Evolutionary conservation across 805 yeast species (phyloP), one percentile per base, ranked within the genome.

Genomic region (Schwanniomyces sp.): DNA sequence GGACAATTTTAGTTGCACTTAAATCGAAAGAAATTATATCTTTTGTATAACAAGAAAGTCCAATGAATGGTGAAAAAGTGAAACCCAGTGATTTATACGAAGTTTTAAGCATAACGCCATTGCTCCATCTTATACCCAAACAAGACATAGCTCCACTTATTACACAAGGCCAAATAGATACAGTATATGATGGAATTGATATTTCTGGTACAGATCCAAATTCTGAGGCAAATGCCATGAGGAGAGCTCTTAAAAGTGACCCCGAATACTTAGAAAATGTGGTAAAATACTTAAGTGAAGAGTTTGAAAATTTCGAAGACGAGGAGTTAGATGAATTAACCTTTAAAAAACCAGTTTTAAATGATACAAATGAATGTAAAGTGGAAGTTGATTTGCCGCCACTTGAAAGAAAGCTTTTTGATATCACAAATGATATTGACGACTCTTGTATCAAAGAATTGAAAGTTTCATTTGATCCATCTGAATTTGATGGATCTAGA

Each of bases 311-410:
- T 1, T 67, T 55, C 49, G 51, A 60, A 12, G 62, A 61, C 40
- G 49, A 44, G 11, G 66, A 70, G n/a, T 48, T 70, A 25, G 66
- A 65, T 34, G 54, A 52, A 5, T 40, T 69, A 8, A 30, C 49
- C n/a, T 76, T 76, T 56, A 67, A 66, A 40, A 66, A 66, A 42
- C 73, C 74, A 7, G 43, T 48, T 8, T 39, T 47, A 18, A 38
- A 37, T 12, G 34, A 43, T 11, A 27, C 26, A 16, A 32, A 37
- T 12, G 24, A 21, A 3, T 43, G 25, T 11, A 24, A 21, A 5
- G 39, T 24, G 14, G 46, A 44, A 2, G 41, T 48, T 4, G 41
- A 44, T 11, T 32, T 59, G 2, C 52, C 56, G 16, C 51, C 51
- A 7, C 43, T 62, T 12, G 57, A 57, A 41, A 41, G 44, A 14